Evolutionary conservation across 2,329 filamentous ascomycete species (phyloP), one percentile per base, ranked within the genome.

Genomic region (Cladosporium sp.): DNA sequence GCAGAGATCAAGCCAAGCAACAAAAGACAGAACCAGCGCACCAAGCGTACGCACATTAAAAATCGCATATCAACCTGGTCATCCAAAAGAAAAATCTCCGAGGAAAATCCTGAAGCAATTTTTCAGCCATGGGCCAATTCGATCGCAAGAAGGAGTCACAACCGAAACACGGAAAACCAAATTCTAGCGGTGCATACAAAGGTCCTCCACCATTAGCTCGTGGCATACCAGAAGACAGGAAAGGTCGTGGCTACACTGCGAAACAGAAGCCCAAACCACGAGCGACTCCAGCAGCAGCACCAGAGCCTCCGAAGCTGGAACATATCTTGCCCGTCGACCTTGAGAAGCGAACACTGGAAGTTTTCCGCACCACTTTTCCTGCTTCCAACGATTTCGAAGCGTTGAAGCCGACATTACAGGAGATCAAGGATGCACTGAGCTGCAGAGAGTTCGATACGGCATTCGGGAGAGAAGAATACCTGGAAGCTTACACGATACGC

Each of bases 401-500:
- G 34, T n/a, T 63, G n/a, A 63, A 63, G 49, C 49, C 49, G 5
- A 34, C n/a, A 43, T 46, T 63, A 14, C 34, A 63, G 5, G n/a
- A 63, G 11, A 32, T 63, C 49, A 63, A 26, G 10, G 18, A 56
- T 46, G 60, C 60, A 18, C 32, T 63, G 11, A n/a, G 25, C 13
- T n/a, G 25, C 5, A 63, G 95, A 34, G 91, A 98, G 76, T 98
- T 98, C 78, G 83, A 84, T 14, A 80, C 82, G 18, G 94, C 94
- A 0, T 99, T 98, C 79, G 88, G 88, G 0, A 83, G 83, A 54
- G 83, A 87, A 64, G 87, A 90, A 53, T 86, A 89, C 71, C 84
- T 97, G 21, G 87, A 90, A 67, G 91, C 90, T 11, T 99, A 99
- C 80, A 92, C 92, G 10, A 86, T 92, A 63, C 83, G 95, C 71